These are phyloP conservation scores for Aureobasidium sp. DNA, from an alignment of 2,329 filamentous ascomycete genomes.

Conservation along the genomic window DNA sequence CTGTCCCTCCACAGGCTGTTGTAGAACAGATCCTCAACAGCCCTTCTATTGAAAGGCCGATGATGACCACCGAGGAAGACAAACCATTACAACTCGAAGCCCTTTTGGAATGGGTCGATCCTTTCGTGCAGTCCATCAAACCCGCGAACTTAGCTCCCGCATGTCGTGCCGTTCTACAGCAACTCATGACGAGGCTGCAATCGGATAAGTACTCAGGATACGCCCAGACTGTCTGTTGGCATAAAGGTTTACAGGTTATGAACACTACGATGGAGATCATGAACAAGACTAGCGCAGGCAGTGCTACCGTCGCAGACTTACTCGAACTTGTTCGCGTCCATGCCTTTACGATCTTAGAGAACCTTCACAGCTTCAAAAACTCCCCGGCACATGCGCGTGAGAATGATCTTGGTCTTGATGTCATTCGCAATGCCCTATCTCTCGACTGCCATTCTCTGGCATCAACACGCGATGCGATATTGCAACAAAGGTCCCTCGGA, in stretches of 20 bases:
- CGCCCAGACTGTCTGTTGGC: conserved; percentile 53
- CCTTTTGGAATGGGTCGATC: conserved; percentile 68
- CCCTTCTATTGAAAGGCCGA: conserved; percentile 52
- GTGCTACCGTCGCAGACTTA: conserved; percentile 43
- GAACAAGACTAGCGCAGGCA: conserved; percentile 18
- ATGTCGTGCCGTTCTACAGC: conserved; percentile 67
- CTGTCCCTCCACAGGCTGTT: conserved; percentile 69
- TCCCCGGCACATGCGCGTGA: conserved; percentile 11
- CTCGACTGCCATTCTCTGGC: conserved; percentile 64
- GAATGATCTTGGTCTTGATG: conserved; percentile 46
- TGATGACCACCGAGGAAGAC: conserved; percentile 47
- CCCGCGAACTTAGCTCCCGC: conserved; percentile 68
- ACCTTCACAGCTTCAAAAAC: conserved; percentile 23
- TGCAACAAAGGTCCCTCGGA: conserved; percentile 52
- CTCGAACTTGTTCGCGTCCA: conserved; percentile 58
- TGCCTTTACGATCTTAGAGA: conserved; percentile 31
- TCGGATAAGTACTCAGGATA: conserved; percentile 46
- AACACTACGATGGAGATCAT: conserved; percentile 17
- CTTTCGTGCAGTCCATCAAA: conserved; percentile 69
- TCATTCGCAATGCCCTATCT: conserved; percentile 57
- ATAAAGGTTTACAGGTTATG: conserved; percentile 55
- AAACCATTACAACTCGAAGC: conserved; percentile 46
- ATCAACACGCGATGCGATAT: conserved; percentile 59
- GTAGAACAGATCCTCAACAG: conserved; percentile 78
- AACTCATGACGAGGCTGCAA: conserved; percentile 60